phyloP scores from a whole-genome alignment of 768 basidiomycete genomes.

The Hypholoma sublateritium region DNA sequence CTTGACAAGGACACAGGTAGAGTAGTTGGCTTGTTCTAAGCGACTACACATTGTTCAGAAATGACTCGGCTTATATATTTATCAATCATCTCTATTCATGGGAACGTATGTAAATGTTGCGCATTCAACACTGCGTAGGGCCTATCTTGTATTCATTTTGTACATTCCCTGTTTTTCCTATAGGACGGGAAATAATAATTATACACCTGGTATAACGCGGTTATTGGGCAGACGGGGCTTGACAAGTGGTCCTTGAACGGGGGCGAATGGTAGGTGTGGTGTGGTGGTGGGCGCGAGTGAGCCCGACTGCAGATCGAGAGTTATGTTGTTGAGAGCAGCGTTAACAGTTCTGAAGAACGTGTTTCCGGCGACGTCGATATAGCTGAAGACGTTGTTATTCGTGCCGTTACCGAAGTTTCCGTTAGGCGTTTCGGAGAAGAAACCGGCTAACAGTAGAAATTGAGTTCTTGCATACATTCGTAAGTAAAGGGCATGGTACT shows the following conservation, averaged over 20 bases:
- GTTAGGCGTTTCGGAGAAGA: conserved; percentile 40
- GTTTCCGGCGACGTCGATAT: conserved; percentile 57
- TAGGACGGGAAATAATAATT: neutral
- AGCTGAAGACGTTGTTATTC: conserved; percentile 66
- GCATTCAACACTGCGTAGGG: neutral
- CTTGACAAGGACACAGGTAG: conserved; percentile 77
- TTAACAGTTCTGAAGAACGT: conserved; percentile 62
- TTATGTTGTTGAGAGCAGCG: conserved; percentile 61
- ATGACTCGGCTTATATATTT: neutral
- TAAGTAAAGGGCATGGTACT: conserved; percentile 14
- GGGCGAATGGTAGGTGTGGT: conserved; percentile 6
- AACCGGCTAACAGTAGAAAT: conserved; percentile 42
- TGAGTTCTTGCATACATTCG: neutral
- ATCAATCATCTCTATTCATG: conserved; percentile 3
- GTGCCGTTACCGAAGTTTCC: conserved; percentile 69
- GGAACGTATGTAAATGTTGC: neutral
- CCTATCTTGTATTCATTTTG: neutral
- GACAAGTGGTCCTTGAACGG: conserved; percentile 7
- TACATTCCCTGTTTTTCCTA: neutral
- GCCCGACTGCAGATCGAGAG: conserved; percentile 57
- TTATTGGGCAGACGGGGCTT: conserved; percentile 20
- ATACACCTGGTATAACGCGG: conserved; percentile 12
- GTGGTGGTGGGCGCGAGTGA: conserved; percentile 32
- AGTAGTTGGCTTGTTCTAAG: conserved; percentile 84
- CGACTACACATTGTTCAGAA: neutral